Conservation (phyloP, 305 asterid genomes). For the Ilex paraguariensis region DNA sequence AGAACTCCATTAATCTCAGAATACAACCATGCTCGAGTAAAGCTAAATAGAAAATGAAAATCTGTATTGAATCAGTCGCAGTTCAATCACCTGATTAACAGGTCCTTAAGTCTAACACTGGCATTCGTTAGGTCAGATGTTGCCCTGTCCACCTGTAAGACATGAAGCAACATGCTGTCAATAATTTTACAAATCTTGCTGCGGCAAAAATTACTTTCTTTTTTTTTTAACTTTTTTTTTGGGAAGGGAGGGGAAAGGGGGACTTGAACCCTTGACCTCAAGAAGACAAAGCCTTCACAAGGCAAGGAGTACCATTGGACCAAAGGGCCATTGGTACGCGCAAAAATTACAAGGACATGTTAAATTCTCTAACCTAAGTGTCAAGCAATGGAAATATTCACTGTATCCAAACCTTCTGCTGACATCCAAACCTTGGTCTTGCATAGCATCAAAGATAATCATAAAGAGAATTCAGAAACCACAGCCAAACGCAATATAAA, state of each 20-base stretch:
- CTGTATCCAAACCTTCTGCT: slow-evolving; percentile 83
- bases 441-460: too few relatives aligned
- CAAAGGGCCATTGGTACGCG: slow-evolving; percentile 85
- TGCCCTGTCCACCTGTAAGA: too few relatives aligned
- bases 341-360: slow-evolving; percentile 26
- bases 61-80: slow-evolving; percentile 3
- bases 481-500: too few relatives aligned
- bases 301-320: too few relatives aligned
- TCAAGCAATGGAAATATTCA: slow-evolving; percentile 36
- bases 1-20: slow-evolving; percentile 1
- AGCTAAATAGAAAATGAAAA: neutral
- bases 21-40: neutral
- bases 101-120: too few relatives aligned
- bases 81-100: slow-evolving; percentile 67
- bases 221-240: too few relatives aligned
- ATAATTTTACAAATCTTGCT: slow-evolving; percentile 22
- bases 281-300: too few relatives aligned
- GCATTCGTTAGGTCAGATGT: too few relatives aligned
- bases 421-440: slow-evolving; percentile 15
- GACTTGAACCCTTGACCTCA: too few relatives aligned
- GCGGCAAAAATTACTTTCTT: slow-evolving; percentile 50
- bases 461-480: too few relatives aligned
- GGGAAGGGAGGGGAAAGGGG: too few relatives aligned
- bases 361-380: slow-evolving; percentile 44
- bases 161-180: too few relatives aligned